phyloP scores from a whole-genome alignment of 2,329 filamentous ascomycete species.

The Colletotrichum camelliae region DNA sequence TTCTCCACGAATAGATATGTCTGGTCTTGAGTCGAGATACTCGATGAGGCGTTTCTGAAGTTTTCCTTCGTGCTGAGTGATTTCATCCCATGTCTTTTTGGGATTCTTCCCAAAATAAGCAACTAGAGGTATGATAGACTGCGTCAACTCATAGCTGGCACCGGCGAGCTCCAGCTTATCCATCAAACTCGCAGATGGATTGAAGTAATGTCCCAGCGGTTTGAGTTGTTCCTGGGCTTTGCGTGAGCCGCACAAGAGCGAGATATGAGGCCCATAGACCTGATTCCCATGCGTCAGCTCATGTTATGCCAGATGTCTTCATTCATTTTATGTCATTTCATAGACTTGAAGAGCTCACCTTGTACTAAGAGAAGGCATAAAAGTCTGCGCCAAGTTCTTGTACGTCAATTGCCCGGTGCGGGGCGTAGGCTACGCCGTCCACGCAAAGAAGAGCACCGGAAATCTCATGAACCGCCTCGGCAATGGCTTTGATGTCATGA shows the following conservation, averaged over 20 bases:
- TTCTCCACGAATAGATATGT: constrained; percentile 65
- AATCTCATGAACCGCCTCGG: constrained; percentile 53
- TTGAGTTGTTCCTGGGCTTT: constrained; percentile 59
- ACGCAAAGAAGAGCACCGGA: constrained; percentile 68
- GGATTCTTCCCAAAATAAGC: neutral
- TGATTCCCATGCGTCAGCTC: neutral
- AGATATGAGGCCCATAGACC: constrained; percentile 77
- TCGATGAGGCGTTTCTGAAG: constrained; percentile 64
- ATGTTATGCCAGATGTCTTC: neutral
- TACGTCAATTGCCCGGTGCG: constrained; percentile 74
- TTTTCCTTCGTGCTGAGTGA: constrained; percentile 63
- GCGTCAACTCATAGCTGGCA: constrained; percentile 72
- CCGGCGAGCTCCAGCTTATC: constrained; percentile 73
- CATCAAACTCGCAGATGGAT: constrained; percentile 61
- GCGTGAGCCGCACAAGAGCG: constrained; percentile 70
- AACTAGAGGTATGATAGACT: constrained; percentile 46
- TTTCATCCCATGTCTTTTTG: constrained; percentile 49
- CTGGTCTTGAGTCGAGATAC: constrained; percentile 58
- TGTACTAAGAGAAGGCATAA: constrained; percentile 82
- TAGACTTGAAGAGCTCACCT: constrained; percentile 38
- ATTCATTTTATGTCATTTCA: neutral
- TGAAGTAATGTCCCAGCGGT: constrained; percentile 71
- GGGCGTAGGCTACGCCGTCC: constrained; percentile 78
- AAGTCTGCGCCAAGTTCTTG: constrained; percentile 73
- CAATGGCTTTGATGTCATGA: constrained; percentile 64